These are phyloP conservation scores for Leishmania aethiopica DNA, from an alignment of 208 protist species.

Conservation along the genomic window DNA sequence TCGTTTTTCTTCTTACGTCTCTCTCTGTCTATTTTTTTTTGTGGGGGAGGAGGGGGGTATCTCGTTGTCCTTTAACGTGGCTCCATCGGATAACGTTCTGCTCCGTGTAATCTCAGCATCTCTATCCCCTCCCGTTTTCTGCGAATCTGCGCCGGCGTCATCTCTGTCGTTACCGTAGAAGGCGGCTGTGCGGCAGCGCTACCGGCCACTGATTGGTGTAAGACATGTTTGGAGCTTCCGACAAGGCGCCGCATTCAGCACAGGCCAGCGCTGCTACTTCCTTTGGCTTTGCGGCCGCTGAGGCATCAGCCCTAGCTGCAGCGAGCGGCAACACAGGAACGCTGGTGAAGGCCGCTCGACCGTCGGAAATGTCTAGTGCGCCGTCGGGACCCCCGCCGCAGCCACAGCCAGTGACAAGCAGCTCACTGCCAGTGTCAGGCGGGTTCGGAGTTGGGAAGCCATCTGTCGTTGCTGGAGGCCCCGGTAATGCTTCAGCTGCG, in stretches of 20 bases:
- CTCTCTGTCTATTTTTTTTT: neutral
- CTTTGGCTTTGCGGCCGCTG: neutral
- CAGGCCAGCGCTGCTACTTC: neutral
- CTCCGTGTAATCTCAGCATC: neutral
- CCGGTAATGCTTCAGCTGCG: neutral
- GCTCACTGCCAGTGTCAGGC: neutral
- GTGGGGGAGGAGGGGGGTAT: neutral
- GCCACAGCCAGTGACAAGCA: neutral
- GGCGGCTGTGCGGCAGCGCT: neutral
- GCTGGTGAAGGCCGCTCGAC: neutral
- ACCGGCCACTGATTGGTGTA: neutral
- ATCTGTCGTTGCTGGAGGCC: neutral
- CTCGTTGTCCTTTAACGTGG: neutral
- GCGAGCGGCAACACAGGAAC: neutral
- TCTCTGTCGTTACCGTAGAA: neutral
- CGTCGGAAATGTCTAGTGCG: neutral
- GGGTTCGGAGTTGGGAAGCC: neutral
- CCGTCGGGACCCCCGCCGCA: neutral
- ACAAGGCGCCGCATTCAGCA: neutral
- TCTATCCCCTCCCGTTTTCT: neutral
- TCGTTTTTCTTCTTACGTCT: too few relatives aligned
- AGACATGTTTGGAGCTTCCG: constrained; percentile 3
- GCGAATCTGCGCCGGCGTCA: neutral
- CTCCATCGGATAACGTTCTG: neutral
- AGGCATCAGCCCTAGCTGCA: neutral